A percentile compares a stretch with the other conserved stretches of the same genome.
Evolutionary conservation across 2,329 filamentous ascomycete species (phyloP).

Genomic region (Pestalotiopsis sp.): DNA sequence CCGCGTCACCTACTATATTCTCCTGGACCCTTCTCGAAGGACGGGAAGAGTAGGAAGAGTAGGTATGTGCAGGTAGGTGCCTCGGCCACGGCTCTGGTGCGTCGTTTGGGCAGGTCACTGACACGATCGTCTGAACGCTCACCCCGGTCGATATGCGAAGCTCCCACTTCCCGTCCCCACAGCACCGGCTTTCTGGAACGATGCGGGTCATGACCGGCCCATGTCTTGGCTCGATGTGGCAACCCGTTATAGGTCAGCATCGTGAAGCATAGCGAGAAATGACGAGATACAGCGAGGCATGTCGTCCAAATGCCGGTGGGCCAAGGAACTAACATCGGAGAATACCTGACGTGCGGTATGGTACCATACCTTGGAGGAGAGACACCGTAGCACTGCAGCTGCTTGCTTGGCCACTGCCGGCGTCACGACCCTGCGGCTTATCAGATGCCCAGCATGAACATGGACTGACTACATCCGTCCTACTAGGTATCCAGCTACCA

Average conservation of each 20-base stretch:
- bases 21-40: not conserved
- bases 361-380: not conserved
- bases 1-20: slow-evolving; percentile 10
- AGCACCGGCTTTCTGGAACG: not conserved
- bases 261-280: not conserved
- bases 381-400: not conserved
- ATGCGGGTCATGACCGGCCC: not conserved
- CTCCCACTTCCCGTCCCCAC: slow-evolving; percentile 3
- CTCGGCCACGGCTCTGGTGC: not conserved
- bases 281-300: not conserved
- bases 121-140: not conserved
- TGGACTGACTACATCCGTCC: not conserved
- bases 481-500: not conserved
- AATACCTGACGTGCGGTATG: not conserved
- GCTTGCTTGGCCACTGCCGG: not conserved
- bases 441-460: not conserved
- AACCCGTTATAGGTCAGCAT: not conserved
- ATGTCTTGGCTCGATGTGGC: slow-evolving; percentile 4
- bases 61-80: not conserved
- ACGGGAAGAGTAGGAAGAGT: not conserved
- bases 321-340: not conserved
- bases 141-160: not conserved
- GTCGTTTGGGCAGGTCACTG: slow-evolving; percentile 2
- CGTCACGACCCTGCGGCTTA: not conserved
- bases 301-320: not conserved